Conservation (phyloP, 2,329 filamentous ascomycete genomes). For the Cercospora sp. region DNA sequence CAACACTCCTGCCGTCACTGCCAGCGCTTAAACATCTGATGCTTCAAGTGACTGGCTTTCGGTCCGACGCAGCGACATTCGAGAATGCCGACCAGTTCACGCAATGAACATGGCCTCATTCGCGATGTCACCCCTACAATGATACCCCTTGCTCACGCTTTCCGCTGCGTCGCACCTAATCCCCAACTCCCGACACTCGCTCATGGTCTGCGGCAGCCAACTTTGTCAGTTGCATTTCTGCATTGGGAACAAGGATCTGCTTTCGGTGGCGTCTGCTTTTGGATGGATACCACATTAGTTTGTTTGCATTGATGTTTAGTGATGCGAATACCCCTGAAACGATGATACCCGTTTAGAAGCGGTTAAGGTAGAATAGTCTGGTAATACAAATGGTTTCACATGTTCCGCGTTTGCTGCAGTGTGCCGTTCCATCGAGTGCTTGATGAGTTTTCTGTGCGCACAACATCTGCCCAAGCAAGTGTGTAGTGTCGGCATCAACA, state of each 20-base stretch:
- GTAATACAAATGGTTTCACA: slow-evolving; percentile 11
- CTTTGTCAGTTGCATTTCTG: slow-evolving; percentile 21
- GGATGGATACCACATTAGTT: slow-evolving; percentile 22
- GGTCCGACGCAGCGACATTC: slow-evolving; percentile 11
- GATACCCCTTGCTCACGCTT: slow-evolving; percentile 16
- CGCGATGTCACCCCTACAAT: slow-evolving; percentile 3
- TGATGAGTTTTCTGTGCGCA: neutral
- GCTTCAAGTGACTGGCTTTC: neutral
- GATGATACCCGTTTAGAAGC: slow-evolving; percentile 17
- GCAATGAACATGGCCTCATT: neutral
- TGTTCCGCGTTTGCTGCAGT: slow-evolving; percentile 1
- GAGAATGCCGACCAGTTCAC: slow-evolving; percentile 1
- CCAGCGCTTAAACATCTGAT: slow-evolving; percentile 34
- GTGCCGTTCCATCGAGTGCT: neutral
- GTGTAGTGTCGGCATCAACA: neutral
- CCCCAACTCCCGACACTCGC: slow-evolving; percentile 20
- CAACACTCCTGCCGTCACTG: slow-evolving; percentile 35
- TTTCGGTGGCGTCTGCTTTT: slow-evolving; percentile 19
- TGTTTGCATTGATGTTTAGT: slow-evolving; percentile 15
- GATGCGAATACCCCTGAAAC: slow-evolving; percentile 16
- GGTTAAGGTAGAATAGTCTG: slow-evolving; percentile 11
- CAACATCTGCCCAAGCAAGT: neutral
- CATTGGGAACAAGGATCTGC: slow-evolving; percentile 16
- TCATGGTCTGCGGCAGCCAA: slow-evolving; percentile 21
- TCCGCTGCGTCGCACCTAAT: slow-evolving; percentile 19